Evolutionary conservation across 768 basidiomycete genomes (phyloP), one percentile per base, ranked within the genome.

Genomic region (Hericium rajendrae): DNA sequence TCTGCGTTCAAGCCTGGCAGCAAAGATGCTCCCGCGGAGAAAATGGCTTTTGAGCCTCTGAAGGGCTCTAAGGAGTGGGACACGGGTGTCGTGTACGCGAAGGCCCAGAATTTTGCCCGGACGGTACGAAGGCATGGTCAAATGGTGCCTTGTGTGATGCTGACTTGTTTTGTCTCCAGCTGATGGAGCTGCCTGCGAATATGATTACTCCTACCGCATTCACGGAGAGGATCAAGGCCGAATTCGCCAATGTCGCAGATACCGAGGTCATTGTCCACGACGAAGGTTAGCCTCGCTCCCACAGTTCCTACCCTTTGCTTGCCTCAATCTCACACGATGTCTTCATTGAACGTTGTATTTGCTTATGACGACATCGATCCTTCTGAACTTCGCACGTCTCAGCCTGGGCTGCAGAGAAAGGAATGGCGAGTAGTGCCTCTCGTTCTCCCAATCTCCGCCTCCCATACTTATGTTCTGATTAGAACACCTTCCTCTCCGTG

Each of bases 401-500:
- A 88, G 88, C 74, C 2, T 94, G 91, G 91, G 91, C 91, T 26
- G 78, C 79, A 48, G 76, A 85, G 70, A 89, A 88, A 73, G 84
- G 84, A 57, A 94, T 94, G 92, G 87, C 86, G 52, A 1, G 70
- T 52, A 32, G 6, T 32, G 32, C 32, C 0, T 32, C 32, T 32
- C 9, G 32, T 10, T 32, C 32, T 4, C 32, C 32, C 32, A 32
- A 32, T 32, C 32, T 32, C 32, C 32, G 32, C 32, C 32, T 32
- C 32, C 8, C 15, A 10, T 50, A 9, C 18, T 50, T 22, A 64
- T 43, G 28, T 12, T 26, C 38, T 12, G 43, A 18, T 4, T 60
- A 88, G 87, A 79, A 83, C 60, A 84, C 87, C 6, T 92, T 94
- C 80, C 82, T 94, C 28, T 92, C 91, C 0, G 91, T 94, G 15